These are phyloP conservation scores for Chlamydomonas sp. DNA, from an alignment of 139 green algal genomes.

Conservation along the genomic window DNA sequence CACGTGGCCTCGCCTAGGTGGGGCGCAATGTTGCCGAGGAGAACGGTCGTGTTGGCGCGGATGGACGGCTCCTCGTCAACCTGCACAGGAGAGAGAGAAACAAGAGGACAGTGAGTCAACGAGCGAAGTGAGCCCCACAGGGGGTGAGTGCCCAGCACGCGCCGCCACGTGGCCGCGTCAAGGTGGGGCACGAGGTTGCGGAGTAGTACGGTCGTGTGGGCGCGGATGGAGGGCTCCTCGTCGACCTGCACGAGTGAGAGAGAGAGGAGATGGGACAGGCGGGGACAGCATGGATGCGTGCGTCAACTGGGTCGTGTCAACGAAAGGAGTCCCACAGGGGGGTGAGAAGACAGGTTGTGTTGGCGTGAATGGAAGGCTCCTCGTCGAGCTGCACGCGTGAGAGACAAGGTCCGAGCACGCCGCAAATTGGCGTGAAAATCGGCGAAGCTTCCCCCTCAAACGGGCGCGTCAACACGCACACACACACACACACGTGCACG, in stretches of 20 bases:
- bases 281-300: too few species aligned
- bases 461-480: too few species aligned
- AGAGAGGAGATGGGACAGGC: too few species aligned
- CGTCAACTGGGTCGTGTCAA: too few species aligned
- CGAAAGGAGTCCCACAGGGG: too few species aligned
- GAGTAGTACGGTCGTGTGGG: slow-evolving; percentile 97
- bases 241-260: slow-evolving; percentile 83
- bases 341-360: too few species aligned
- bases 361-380: too few species aligned
- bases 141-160: slow-evolving; percentile 77
- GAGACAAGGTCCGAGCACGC: too few species aligned
- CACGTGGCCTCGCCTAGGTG: slow-evolving; percentile 70
- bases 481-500: too few species aligned
- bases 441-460: too few species aligned
- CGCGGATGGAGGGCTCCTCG: slow-evolving; percentile 89
- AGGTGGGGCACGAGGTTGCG: slow-evolving; percentile 86
- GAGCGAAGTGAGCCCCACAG: neutral
- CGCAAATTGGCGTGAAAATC: too few species aligned
- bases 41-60: slow-evolving; percentile 96
- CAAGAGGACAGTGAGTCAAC: neutral
- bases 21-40: slow-evolving; percentile 87
- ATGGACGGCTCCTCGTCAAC: slow-evolving; percentile 94
- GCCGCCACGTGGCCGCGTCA: slow-evolving; percentile 52
- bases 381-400: too few species aligned
- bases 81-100: slow-evolving; percentile 30